These are phyloP conservation scores for Solanum tarapatanum DNA, from an alignment of 257 asterid genomes.

Conservation along the genomic window DNA sequence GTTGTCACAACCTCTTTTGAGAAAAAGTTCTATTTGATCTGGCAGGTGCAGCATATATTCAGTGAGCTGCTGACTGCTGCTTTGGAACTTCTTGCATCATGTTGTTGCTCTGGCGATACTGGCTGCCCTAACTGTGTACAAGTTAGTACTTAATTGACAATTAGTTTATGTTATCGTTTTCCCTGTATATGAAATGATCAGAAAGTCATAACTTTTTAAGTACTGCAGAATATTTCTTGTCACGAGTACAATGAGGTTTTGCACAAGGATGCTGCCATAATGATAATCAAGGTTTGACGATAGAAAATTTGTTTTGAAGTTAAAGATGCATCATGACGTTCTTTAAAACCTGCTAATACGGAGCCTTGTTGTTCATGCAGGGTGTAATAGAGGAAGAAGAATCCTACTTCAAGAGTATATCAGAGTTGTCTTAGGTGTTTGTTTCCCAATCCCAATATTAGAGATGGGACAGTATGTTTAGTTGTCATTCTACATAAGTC, in stretches of 20 bases:
- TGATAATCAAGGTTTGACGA: slow-evolving; percentile 65
- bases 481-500: not conserved
- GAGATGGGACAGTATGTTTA: not conserved
- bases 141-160: slow-evolving; percentile 22
- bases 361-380: slow-evolving; percentile 28
- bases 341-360: not conserved
- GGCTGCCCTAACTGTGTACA: slow-evolving; percentile 94
- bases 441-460: not conserved
- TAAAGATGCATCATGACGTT: not conserved
- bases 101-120: slow-evolving; percentile 64
- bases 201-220: not conserved
- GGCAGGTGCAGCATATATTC: slow-evolving; percentile 71
- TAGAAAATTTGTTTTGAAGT: not conserved
- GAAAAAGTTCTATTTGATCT: not conserved
- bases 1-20: not conserved
- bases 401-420: slow-evolving; percentile 12
- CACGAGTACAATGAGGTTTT: slow-evolving; percentile 78
- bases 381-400: slow-evolving; percentile 55
- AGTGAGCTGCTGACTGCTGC: slow-evolving; percentile 68
- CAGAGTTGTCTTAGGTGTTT: not conserved
- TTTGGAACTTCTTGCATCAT: slow-evolving; percentile 64
- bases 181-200: not conserved
- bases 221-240: slow-evolving; percentile 52
- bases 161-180: not conserved
- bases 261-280: slow-evolving; percentile 84